Evolutionary conservation across 768 basidiomycete genomes (phyloP), one percentile per base, ranked within the genome.

Genomic region (Podaxis mareebaensis): DNA sequence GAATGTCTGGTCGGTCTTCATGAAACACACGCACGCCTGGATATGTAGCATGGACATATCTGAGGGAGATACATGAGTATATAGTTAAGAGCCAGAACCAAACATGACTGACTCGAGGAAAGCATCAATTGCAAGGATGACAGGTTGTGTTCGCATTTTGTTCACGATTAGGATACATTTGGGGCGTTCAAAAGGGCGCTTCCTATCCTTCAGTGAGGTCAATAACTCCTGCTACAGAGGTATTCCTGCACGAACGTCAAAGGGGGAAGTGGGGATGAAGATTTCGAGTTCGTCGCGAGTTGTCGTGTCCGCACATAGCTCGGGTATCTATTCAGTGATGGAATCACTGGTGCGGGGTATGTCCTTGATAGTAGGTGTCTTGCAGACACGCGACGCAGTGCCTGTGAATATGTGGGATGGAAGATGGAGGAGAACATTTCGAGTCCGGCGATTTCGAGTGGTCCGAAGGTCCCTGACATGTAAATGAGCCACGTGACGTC

Each of bases 131-230:
- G 91, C 90, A 28, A 86, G 82, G 58, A 91, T 84, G 62, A 93
- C 91, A 8, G 88, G 88, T 61, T 86, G 85, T 42, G 91, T 93
- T 51, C 91, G 84, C 36, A 90, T 78, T 73, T 93, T 93, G 77
- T 93, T 93, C 13, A 93, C 90, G 65, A 93, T 83, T 57, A 93
- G 82, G 46, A 92, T 86, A 49, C 84, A 79, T 70, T 85, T 85
- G 48, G 85, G 88, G 26, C 83, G 79, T 65, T 66, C 67, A 46
- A 69, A 65, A 52, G 69, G 28, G 51, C 44, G 54, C 33, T 52
- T 63, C 36, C 61, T 63, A 38, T 57, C 53, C 46, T 49, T 49
- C 54, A 39, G 36, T 63, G 54, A 63, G 61, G 55, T 56, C 36
- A 63, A 22, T 57, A 24, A 24, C 36, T 30, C 36, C 46, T 17